Conservation (phyloP, 2,329 filamentous ascomycete genomes). For the Paramyrothecium sp. region DNA sequence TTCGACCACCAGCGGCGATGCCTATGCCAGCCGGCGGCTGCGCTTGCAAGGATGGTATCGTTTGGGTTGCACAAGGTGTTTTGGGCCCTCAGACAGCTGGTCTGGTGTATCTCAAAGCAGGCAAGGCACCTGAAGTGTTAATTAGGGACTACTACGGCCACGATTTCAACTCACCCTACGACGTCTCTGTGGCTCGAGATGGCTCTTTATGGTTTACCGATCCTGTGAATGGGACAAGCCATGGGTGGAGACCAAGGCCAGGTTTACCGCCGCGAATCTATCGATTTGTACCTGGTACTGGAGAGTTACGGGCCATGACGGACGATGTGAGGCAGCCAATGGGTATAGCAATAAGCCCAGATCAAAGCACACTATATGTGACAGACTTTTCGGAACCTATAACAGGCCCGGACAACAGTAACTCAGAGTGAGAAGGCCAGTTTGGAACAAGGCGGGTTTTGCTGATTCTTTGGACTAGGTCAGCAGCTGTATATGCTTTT, state of each 20-base stretch:
- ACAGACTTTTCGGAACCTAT: not conserved
- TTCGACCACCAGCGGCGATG: not conserved
- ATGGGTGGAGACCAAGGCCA: not conserved
- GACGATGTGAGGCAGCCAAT: not conserved
- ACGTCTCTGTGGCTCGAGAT: not conserved
- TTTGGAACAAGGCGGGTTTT: not conserved
- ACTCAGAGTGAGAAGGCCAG: no score
- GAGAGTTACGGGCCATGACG: not conserved
- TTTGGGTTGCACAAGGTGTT: not conserved
- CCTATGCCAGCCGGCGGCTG: not conserved
- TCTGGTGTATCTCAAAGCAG: not conserved
- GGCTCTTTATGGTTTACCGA: not conserved
- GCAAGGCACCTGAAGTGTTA: not conserved
- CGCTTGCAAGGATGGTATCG: not conserved
- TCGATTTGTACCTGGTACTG: not conserved
- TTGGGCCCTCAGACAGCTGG: not conserved
- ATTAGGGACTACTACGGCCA: not conserved
- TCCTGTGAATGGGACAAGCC: not conserved
- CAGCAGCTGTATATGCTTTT: not conserved
- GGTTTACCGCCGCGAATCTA: not conserved
- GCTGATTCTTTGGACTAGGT: not conserved
- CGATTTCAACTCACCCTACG: constrained; percentile 1
- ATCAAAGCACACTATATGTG: not conserved
- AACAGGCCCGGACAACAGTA: not conserved
- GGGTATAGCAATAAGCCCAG: not conserved